These are phyloP conservation scores for Phytophthora pini DNA, from an alignment of 352 stramenopile genomes.

Conservation along the genomic window DNA sequence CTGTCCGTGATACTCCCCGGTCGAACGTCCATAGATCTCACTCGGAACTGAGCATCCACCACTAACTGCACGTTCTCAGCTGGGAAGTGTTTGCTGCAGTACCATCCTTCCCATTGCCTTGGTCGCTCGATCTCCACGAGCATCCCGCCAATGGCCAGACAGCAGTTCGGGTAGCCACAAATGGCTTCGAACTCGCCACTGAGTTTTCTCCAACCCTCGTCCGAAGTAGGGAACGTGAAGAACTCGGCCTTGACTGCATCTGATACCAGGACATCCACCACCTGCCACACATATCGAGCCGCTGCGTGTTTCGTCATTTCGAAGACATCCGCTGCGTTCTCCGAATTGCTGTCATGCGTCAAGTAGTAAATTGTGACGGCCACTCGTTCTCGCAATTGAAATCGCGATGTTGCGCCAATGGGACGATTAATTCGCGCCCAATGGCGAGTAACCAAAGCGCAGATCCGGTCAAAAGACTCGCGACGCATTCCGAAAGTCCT, in stretches of 20 bases:
- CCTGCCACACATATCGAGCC: conserved; percentile 27
- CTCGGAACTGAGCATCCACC: conserved; percentile 28
- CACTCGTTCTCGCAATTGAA: conserved; percentile 17
- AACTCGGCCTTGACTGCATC: conserved; percentile 22
- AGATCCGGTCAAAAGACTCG: conserved; percentile 29
- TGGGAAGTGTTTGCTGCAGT: conserved; percentile 25
- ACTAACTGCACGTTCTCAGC: conserved; percentile 35
- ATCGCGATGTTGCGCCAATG: neutral
- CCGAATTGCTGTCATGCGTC: conserved; percentile 7
- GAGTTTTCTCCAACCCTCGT: conserved; percentile 22
- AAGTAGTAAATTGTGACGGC: conserved; percentile 25
- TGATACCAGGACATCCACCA: conserved; percentile 25
- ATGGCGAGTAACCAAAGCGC: conserved; percentile 7
- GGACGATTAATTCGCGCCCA: conserved; percentile 6
- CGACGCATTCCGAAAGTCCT: conserved; percentile 11
- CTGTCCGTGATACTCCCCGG: conserved; percentile 24
- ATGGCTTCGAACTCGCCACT: conserved; percentile 26
- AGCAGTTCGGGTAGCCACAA: conserved; percentile 30
- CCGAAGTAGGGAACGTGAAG: conserved; percentile 15
- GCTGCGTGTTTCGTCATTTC: conserved; percentile 11
- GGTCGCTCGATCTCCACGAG: conserved; percentile 31
- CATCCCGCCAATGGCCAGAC: conserved; percentile 28
- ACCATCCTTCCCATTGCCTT: conserved; percentile 27
- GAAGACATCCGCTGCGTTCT: conserved; percentile 7
- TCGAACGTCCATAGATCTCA: conserved; percentile 31